Evolutionary conservation across 139 green algal genomes (phyloP).

Genomic region (Chlorella sp.): DNA sequence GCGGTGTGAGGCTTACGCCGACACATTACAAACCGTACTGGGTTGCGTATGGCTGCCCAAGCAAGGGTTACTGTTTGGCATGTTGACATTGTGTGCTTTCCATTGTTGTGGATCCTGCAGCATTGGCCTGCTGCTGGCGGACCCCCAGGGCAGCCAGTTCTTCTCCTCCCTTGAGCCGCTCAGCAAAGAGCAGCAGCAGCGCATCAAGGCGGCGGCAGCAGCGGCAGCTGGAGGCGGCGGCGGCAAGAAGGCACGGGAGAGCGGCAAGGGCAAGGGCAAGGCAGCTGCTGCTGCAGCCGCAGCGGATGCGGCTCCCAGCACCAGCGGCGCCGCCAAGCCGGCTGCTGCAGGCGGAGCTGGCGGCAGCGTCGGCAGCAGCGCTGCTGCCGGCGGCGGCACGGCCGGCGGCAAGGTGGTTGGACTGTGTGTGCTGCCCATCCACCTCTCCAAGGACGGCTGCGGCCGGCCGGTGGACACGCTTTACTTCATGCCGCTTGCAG

Average conservation of each 20-base stretch:
- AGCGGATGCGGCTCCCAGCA: background rate
- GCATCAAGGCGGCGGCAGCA: conserved; percentile 4
- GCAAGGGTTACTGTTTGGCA: background rate
- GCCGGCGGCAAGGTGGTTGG: background rate
- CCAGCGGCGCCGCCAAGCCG: background rate
- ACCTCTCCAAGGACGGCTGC: background rate
- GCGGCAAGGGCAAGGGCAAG: conserved; percentile 7
- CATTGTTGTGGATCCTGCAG: background rate
- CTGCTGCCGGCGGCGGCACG: background rate
- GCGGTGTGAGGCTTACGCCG: background rate
- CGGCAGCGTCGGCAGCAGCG: background rate
- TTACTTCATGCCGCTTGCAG: conserved; percentile 6
- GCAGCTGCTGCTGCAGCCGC: background rate
- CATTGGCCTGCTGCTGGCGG: background rate
- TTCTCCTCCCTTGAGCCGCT: conserved; percentile 20
- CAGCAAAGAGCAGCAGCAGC: conserved; percentile 14
- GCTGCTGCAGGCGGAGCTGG: background rate
- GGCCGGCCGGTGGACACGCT: background rate
- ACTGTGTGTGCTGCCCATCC: conserved; percentile 32
- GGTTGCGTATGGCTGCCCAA: too few species aligned
- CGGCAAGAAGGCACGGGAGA: background rate
- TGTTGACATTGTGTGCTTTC: background rate
- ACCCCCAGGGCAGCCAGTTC: conserved; percentile 16
- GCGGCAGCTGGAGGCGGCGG: background rate
- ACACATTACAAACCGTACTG: too few species aligned